These are phyloP conservation scores for Lasiodiplodia citricola DNA, from an alignment of 2,329 filamentous ascomycete species.

Conservation along the genomic window DNA sequence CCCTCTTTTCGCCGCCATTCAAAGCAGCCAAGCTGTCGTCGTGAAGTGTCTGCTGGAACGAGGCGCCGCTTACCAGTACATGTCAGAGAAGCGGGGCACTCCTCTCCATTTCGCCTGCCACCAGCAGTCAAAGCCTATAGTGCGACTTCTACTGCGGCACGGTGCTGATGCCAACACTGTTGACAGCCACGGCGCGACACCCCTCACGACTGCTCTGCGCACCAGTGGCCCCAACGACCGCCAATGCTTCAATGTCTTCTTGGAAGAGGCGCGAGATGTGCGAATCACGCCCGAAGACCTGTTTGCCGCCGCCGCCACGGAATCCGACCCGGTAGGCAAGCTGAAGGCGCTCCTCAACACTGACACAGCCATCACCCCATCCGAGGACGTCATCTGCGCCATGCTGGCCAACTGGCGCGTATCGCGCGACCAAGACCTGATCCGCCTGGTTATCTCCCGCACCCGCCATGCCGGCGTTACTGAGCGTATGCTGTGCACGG, in stretches of 20 bases:
- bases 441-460: not conserved
- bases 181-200: not conserved
- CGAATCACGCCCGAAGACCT: not conserved
- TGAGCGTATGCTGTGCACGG: not conserved
- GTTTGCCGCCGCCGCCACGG: not conserved
- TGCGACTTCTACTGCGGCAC: not conserved
- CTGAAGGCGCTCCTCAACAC: not conserved
- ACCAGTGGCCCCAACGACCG: not conserved
- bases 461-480: not conserved
- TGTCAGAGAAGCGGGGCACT: not conserved
- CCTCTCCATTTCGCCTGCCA: not conserved
- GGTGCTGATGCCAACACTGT: not conserved
- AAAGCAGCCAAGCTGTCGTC: not conserved
- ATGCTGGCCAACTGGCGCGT: not conserved
- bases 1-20: not conserved
- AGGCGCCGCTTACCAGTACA: not conserved
- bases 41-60: not conserved
- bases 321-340: not conserved
- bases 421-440: not conserved
- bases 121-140: not conserved
- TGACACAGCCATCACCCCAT: not conserved
- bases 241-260: not conserved
- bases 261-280: not conserved
- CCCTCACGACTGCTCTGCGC: not conserved
- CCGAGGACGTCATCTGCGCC: not conserved